A percentile compares a stretch with the other conserved stretches of the same genome.
These are phyloP conservation scores for Penicillium verhagenii DNA, from an alignment of 495 filamentous ascomycete species.

Conservation along the genomic window DNA sequence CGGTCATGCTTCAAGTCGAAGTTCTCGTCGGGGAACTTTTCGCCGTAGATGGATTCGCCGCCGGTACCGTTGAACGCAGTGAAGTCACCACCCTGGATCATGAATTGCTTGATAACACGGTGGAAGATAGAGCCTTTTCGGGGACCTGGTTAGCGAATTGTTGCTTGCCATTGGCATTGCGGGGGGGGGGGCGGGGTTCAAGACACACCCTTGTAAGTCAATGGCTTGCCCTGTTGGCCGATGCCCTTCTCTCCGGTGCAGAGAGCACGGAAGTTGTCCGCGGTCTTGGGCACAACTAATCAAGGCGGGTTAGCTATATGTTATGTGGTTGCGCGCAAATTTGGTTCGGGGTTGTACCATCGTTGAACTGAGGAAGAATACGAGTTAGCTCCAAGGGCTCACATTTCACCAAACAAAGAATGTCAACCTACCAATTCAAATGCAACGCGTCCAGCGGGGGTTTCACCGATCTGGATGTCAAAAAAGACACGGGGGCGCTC, in stretches of 20 bases:
- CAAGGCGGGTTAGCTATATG: slow-evolving; percentile 15
- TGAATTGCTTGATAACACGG: slow-evolving; percentile 97
- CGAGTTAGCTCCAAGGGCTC: slow-evolving; percentile 19
- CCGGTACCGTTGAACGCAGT: slow-evolving; percentile 94
- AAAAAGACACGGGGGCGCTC: slow-evolving; percentile 79
- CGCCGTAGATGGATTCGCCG: slow-evolving; percentile 96
- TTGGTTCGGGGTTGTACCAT: slow-evolving; percentile 48
- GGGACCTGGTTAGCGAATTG: slow-evolving; percentile 4
- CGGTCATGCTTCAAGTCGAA: slow-evolving; percentile 91
- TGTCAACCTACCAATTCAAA: slow-evolving; percentile 81
- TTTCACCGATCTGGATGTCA: slow-evolving; percentile 76
- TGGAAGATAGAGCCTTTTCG: slow-evolving; percentile 77
- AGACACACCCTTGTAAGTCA: slow-evolving; percentile 61
- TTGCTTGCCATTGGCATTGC: background rate
- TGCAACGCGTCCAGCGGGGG: slow-evolving; percentile 67
- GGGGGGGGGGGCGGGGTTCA: slow-evolving; percentile 2
- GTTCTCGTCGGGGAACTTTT: slow-evolving; percentile 97
- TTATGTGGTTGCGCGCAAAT: background rate
- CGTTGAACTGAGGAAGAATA: slow-evolving; percentile 60
- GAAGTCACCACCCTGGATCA: slow-evolving; percentile 99
- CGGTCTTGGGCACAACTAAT: slow-evolving; percentile 83
- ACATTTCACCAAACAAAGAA: slow-evolving; percentile 3
- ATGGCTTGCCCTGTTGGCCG: slow-evolving; percentile 79
- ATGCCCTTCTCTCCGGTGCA: slow-evolving; percentile 92
- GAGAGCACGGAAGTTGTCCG: slow-evolving; percentile 90